phyloP scores from a whole-genome alignment of 768 basidiomycete species.

The Lactarius evosmus region DNA sequence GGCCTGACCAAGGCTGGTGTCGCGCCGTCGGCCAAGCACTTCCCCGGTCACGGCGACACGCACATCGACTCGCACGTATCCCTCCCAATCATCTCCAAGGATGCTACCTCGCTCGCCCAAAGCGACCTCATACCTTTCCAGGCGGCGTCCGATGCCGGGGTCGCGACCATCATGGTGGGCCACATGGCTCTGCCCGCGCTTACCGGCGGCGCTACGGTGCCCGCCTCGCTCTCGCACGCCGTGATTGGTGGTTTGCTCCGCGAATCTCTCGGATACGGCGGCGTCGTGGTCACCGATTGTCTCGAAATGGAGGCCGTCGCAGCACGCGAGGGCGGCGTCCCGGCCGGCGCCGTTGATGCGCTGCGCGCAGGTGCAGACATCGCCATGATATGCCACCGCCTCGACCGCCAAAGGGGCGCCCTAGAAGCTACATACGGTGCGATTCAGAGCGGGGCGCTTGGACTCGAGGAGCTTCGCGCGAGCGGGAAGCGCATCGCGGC shows the following conservation, averaged over 20 bases:
- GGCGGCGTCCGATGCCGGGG: constrained; percentile 38
- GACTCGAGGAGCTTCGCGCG: constrained; percentile 37
- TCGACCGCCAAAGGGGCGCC: constrained; percentile 50
- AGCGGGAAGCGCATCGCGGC: constrained; percentile 46
- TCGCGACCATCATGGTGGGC: constrained; percentile 67
- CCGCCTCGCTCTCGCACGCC: constrained; percentile 53
- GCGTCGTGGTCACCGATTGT: constrained; percentile 70
- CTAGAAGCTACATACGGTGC: constrained; percentile 52
- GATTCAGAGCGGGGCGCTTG: constrained; percentile 43
- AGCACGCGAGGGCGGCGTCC: constrained; percentile 43
- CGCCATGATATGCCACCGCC: constrained; percentile 72
- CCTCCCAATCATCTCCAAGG: constrained; percentile 58
- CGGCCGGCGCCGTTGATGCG: constrained; percentile 53
- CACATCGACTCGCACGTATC: constrained; percentile 67
- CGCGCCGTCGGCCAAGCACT: constrained; percentile 66
- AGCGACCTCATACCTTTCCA: constrained; percentile 61
- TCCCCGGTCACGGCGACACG: constrained; percentile 74
- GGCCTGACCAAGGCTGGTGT: constrained; percentile 50
- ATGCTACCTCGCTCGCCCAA: constrained; percentile 39
- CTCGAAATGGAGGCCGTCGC: constrained; percentile 75
- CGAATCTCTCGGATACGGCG: constrained; percentile 48
- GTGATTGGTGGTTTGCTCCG: constrained; percentile 55
- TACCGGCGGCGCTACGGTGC: constrained; percentile 51
- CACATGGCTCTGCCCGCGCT: constrained; percentile 67
- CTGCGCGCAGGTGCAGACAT: constrained; percentile 65